A percentile compares a stretch with the other conserved stretches of the same genome.
phyloP scores from a whole-genome alignment of 2,329 filamentous ascomycete genomes.

The Aureobasidium namibiae region DNA sequence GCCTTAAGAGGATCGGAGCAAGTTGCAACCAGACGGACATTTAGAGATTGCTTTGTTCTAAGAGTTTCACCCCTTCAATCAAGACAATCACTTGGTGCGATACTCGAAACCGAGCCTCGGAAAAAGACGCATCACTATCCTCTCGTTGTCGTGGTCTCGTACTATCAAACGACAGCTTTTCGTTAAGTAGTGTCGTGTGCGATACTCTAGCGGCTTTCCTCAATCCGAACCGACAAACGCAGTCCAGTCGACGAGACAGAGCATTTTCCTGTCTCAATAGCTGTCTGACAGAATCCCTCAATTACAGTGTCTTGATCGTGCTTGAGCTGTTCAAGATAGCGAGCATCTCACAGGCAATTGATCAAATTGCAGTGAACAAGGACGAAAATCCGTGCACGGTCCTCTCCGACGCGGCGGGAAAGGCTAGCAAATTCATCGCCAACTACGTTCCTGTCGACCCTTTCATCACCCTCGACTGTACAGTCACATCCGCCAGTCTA shows the following conservation, averaged over 20 bases:
- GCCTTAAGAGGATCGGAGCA: not conserved
- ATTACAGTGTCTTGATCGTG: not conserved
- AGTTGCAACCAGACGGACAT: not conserved
- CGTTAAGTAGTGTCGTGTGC: slow-evolving; percentile 5
- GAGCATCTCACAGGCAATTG: not conserved
- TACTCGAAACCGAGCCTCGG: not conserved
- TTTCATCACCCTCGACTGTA: slow-evolving; percentile 13
- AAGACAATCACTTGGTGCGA: not conserved
- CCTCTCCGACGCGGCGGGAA: not conserved
- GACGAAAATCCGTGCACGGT: not conserved
- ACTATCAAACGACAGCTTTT: not conserved
- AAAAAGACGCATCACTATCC: not conserved
- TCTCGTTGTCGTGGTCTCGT: not conserved
- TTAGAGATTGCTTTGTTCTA: not conserved
- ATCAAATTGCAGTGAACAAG: no score
- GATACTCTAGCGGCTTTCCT: not conserved
- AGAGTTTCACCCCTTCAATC: not conserved
- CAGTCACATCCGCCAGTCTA: slow-evolving; percentile 30
- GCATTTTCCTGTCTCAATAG: not conserved
- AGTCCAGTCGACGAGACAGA: not conserved
- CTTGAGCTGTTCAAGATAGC: not conserved
- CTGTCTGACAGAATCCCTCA: not conserved
- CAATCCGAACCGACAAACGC: slow-evolving; percentile 5
- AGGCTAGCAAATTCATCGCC: no score
- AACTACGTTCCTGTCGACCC: slow-evolving; percentile 15